These are phyloP conservation scores for Stylosanthes scabra DNA, from an alignment of 331 rosid genomes.

Conservation along the genomic window DNA sequence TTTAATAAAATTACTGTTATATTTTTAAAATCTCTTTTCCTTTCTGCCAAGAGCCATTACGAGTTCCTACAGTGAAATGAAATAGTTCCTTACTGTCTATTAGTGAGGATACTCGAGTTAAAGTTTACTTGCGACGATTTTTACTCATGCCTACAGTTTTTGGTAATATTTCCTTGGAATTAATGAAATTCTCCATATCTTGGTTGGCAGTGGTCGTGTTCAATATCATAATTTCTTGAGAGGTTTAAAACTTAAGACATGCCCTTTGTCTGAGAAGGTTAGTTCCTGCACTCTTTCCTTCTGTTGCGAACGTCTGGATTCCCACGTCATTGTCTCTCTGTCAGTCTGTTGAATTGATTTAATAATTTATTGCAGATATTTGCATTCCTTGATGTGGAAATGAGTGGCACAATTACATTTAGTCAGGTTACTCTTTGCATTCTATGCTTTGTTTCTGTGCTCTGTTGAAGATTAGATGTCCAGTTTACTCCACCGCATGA, in stretches of 20 bases:
- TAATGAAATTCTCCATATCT: slow-evolving; percentile 31
- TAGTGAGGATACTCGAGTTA: too few species aligned
- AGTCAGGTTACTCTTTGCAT: slow-evolving; percentile 65
- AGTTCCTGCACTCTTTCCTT: slow-evolving; percentile 34
- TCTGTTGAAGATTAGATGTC: slow-evolving; percentile 12
- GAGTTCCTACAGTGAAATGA: background rate
- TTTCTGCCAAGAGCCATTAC: background rate
- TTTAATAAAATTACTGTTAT: too few species aligned
- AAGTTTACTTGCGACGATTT: slow-evolving; percentile 14
- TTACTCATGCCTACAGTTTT: slow-evolving; percentile 13
- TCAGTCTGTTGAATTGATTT: background rate
- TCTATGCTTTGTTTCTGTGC: slow-evolving; percentile 18
- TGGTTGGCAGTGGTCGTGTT: slow-evolving; percentile 79
- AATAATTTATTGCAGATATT: slow-evolving; percentile 66
- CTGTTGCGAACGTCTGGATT: slow-evolving; percentile 25
- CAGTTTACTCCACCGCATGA: background rate
- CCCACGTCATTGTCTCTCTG: background rate
- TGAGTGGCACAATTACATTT: slow-evolving; percentile 73
- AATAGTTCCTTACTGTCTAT: too few species aligned
- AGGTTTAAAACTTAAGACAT: slow-evolving; percentile 67
- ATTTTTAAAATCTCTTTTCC: background rate
- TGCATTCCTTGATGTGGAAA: slow-evolving; percentile 80
- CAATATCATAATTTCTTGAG: slow-evolving; percentile 74
- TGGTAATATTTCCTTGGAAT: slow-evolving; percentile 25
- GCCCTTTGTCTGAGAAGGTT: slow-evolving; percentile 78